A percentile compares a stretch with the other conserved stretches of the same genome.
Conservation (phyloP, 2,329 filamentous ascomycete genomes). For the Triangularia verruculosa region DNA sequence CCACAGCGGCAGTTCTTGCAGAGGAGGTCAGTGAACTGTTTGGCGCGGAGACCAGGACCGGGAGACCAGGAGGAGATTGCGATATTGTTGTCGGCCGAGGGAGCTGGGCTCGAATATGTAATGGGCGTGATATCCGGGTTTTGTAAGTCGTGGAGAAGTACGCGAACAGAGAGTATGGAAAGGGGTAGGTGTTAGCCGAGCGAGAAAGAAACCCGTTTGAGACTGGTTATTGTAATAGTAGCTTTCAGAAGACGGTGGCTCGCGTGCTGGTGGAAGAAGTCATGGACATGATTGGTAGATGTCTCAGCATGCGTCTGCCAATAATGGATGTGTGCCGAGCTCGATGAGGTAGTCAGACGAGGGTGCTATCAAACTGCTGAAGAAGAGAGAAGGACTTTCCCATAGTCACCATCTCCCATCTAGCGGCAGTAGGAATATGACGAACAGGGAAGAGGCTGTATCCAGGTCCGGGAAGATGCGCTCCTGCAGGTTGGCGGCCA, state of each 20-base stretch:
- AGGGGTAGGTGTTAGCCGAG: conserved; percentile 30
- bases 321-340: conserved; percentile 35
- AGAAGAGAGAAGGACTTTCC: conserved; percentile 36
- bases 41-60: not conserved
- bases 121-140: not conserved
- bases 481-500: conserved; percentile 20
- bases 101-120: not conserved
- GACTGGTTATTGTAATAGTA: conserved; percentile 20
- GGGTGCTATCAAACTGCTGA: conserved; percentile 36
- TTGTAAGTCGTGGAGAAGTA: conserved; percentile 7
- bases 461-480: conserved; percentile 21
- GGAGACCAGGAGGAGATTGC: not conserved
- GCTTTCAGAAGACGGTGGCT: conserved; percentile 41
- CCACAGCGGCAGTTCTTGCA: not conserved
- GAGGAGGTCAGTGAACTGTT: not conserved
- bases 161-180: conserved; percentile 23
- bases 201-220: conserved; percentile 31
- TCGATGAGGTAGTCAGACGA: conserved; percentile 34
- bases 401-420: conserved; percentile 39
- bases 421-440: conserved; percentile 27
- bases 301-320: conserved; percentile 37
- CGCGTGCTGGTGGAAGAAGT: conserved; percentile 37
- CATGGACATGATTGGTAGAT: conserved; percentile 46
- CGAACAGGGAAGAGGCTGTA: conserved; percentile 25
- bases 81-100: conserved; percentile 14